Conservation (phyloP, 2,329 filamentous ascomycete genomes). For the Apiospora rasikravindrae region DNA sequence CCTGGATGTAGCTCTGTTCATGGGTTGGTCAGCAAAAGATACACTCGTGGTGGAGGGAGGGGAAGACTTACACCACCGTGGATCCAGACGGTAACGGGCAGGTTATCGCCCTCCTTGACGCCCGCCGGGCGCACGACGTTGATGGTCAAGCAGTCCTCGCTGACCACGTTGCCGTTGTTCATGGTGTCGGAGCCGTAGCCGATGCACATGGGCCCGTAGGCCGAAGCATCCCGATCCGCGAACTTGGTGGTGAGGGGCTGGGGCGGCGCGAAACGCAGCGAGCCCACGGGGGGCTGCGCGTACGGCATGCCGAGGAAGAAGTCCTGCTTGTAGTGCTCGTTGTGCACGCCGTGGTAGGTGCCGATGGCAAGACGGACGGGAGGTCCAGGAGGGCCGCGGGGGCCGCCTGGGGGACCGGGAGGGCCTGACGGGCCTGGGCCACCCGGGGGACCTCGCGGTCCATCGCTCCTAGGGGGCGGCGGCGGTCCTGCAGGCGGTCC, state of each 20-base stretch:
- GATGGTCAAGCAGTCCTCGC: constrained; percentile 66
- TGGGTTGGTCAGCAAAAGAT: not conserved
- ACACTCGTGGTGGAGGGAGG: no score
- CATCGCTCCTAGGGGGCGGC: no score
- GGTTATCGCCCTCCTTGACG: constrained; percentile 43
- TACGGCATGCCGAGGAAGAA: constrained; percentile 57
- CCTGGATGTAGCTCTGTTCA: constrained; percentile 31
- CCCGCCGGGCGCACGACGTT: constrained; percentile 62
- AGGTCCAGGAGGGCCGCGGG: constrained; percentile 28
- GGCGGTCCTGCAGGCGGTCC: not conserved
- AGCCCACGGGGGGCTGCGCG: constrained; percentile 46
- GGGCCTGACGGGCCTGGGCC: no score
- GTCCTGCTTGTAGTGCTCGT: constrained; percentile 47
- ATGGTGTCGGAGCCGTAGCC: constrained; percentile 49
- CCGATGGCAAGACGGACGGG: constrained; percentile 46
- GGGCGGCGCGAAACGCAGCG: constrained; percentile 53
- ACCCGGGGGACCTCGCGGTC: not conserved
- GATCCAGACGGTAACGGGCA: constrained; percentile 67
- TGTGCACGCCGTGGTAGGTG: constrained; percentile 46
- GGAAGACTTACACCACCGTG: constrained; percentile 49
- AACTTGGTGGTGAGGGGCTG: constrained; percentile 52
- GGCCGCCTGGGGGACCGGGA: no score
- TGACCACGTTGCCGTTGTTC: constrained; percentile 18
- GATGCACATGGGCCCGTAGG: constrained; percentile 53
- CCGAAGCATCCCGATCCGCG: constrained; percentile 45